Evolutionary conservation across 2,329 filamentous ascomycete species (phyloP), one percentile per base, ranked within the genome.

Genomic region (Tolypocladium guangdongense): DNA sequence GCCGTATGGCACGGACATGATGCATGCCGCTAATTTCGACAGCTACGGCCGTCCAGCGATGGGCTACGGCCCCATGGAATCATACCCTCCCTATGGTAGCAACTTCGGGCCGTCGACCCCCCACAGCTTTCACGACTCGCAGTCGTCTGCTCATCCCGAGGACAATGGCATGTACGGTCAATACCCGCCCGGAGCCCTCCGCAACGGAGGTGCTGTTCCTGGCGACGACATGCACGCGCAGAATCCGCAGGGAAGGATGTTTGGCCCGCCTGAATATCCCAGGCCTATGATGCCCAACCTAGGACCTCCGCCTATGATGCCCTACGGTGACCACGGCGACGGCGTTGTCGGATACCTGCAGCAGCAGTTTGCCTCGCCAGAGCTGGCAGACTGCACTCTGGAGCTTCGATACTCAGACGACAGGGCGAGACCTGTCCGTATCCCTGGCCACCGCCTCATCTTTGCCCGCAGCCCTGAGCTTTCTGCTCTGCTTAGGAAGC

Each of bases 101-200:
- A 70, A 68, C 58, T 78, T 78, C 61, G 77, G 75, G 3, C 77
- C 80, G 2, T 74, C 77, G 1, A 82, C 80, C 2, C 77, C 80
- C 4, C 80, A 80, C 57, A 84, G 80, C 64, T 82, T 81, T 60
- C 81, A 82, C 53, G 81, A 76, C 37, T 84, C 82, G 2, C 81
- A 83, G 56, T 74, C 78, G 37, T 82, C 81, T 2, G 72, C 68
- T 6, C 73, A 74, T 45, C 71, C 68, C 18, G 75, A 75, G 39
- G 75, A 78, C 14, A 71, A 68, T 33, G 70, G 68, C 53, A 64
- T 72, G 52, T 70, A 67, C 52, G 68, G 66, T 30, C 74, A 72
- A 55, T 72, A 70, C 41, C 62, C 68, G 50, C 61, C 70, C 32
- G 68, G 65, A 30, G 70, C 69, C 30, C 67, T 65, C 43, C 68